These are phyloP conservation scores for Crassisporium funariophilum DNA, from an alignment of 768 basidiomycete genomes.

Conservation along the genomic window DNA sequence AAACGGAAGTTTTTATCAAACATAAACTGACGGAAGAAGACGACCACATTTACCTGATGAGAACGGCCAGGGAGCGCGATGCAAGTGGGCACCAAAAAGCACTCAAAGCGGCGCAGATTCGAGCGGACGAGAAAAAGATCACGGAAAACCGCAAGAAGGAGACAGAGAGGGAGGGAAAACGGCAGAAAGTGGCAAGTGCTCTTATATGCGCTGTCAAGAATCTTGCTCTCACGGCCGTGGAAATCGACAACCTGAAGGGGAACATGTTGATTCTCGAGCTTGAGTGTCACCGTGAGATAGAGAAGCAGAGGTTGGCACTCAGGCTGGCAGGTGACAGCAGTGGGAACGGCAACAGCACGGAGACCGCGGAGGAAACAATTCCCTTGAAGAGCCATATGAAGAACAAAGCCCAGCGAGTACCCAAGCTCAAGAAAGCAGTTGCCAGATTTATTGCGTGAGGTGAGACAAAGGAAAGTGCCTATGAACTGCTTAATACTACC, in stretches of 20 bases:
- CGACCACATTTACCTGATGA: conserved; percentile 5
- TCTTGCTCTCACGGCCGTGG: background rate
- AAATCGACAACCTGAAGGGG: background rate
- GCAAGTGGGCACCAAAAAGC: conserved; percentile 1
- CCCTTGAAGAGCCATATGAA: conserved; percentile 2
- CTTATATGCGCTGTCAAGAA: background rate
- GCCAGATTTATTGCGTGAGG: conserved; percentile 1
- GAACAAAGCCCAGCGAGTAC: background rate
- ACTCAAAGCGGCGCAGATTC: conserved; percentile 5
- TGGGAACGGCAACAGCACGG: background rate
- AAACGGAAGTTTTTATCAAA: conserved; percentile 6
- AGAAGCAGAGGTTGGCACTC: background rate
- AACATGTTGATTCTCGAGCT: background rate
- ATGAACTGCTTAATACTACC: conserved; percentile 1
- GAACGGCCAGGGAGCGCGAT: conserved; percentile 7
- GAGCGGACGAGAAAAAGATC: conserved; percentile 7
- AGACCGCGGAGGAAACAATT: background rate
- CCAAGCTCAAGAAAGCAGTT: background rate
- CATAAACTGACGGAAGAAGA: conserved; percentile 7
- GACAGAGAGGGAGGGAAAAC: background rate
- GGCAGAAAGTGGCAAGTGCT: background rate
- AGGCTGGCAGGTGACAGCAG: background rate
- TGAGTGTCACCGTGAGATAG: background rate
- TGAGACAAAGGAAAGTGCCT: conserved; percentile 2
- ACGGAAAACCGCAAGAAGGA: conserved; percentile 5